Conservation (phyloP, 495 filamentous ascomycete species). For the Aspergillus saccharolyticus region DNA sequence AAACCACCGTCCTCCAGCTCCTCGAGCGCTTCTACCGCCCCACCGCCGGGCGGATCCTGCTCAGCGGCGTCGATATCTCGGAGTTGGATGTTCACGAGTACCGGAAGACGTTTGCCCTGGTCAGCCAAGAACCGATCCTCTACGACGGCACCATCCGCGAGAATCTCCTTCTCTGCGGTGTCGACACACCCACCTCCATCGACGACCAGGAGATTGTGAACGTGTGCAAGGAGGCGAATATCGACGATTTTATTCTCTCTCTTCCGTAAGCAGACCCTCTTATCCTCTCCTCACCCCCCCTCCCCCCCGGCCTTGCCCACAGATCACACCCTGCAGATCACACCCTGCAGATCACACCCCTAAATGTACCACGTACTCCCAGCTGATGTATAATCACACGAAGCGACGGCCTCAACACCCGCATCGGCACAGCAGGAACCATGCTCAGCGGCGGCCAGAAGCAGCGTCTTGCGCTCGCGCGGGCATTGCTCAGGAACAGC, state of each 20-base stretch:
- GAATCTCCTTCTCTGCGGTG: constrained; percentile 71
- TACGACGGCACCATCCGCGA: constrained; percentile 82
- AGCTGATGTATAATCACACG: not conserved
- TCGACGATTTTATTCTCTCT: constrained; percentile 82
- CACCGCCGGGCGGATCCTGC: constrained; percentile 58
- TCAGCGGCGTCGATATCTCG: constrained; percentile 69
- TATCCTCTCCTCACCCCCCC: too few species aligned
- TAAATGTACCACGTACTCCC: too few species aligned
- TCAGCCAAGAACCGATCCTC: constrained; percentile 79
- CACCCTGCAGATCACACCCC: too few species aligned
- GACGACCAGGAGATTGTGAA: constrained; percentile 60
- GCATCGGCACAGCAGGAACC: constrained; percentile 68
- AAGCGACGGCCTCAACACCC: constrained; percentile 65
- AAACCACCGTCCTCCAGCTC: constrained; percentile 71
- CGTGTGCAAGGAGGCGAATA: constrained; percentile 81
- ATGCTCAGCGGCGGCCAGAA: constrained; percentile 81
- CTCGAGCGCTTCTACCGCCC: constrained; percentile 83
- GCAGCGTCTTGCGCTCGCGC: constrained; percentile 71
- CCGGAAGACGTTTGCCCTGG: constrained; percentile 67
- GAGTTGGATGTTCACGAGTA: constrained; percentile 67
- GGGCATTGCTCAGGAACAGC: constrained; percentile 32
- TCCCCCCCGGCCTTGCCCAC: too few species aligned
- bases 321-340: too few species aligned
- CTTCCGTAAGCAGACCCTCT: constrained; percentile 51
- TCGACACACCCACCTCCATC: constrained; percentile 42